These are phyloP conservation scores for Sporothrix schenckii DNA, from an alignment of 2,329 filamentous ascomycete species.

Conservation along the genomic window DNA sequence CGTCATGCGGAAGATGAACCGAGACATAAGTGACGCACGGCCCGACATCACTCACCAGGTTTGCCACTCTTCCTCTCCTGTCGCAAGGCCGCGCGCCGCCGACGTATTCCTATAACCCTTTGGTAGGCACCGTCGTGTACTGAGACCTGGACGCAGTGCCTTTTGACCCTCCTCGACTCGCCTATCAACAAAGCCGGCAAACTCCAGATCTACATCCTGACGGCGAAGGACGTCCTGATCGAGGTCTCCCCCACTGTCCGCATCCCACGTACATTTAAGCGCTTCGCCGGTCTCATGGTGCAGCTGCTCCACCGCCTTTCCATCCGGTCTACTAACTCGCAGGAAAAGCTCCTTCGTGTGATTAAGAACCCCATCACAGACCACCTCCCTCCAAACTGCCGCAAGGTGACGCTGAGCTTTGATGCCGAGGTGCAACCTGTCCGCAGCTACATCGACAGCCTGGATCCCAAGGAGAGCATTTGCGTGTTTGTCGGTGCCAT, in stretches of 20 bases:
- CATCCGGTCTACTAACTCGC: constrained; percentile 93
- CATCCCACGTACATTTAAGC: constrained; percentile 97
- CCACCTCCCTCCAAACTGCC: constrained; percentile 93
- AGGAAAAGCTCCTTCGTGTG: constrained; percentile 95
- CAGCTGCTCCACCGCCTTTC: constrained; percentile 94
- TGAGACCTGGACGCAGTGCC: constrained; percentile 65
- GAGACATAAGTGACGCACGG: constrained; percentile 95
- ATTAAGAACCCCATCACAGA: constrained; percentile 98
- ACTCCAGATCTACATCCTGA: constrained; percentile 98
- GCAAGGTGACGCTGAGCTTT: constrained; percentile 95
- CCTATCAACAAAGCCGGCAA: constrained; percentile 98
- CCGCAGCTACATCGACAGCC: constrained; percentile 80
- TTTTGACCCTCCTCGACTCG: constrained; percentile 94
- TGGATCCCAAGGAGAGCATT: constrained; percentile 84
- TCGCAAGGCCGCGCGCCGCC: neutral
- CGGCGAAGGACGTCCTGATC: constrained; percentile 94
- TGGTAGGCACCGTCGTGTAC: neutral
- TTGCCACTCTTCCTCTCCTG: constrained; percentile 32
- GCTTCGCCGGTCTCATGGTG: constrained; percentile 97
- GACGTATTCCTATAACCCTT: neutral
- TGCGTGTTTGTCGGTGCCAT: constrained; percentile 98
- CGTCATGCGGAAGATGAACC: constrained; percentile 99
- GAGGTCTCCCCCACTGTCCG: constrained; percentile 98
- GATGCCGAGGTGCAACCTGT: constrained; percentile 86
- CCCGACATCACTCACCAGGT: constrained; percentile 99